Conservation (phyloP, 2,329 filamentous ascomycete genomes). For the Aureobasidium leucospermi region DNA sequence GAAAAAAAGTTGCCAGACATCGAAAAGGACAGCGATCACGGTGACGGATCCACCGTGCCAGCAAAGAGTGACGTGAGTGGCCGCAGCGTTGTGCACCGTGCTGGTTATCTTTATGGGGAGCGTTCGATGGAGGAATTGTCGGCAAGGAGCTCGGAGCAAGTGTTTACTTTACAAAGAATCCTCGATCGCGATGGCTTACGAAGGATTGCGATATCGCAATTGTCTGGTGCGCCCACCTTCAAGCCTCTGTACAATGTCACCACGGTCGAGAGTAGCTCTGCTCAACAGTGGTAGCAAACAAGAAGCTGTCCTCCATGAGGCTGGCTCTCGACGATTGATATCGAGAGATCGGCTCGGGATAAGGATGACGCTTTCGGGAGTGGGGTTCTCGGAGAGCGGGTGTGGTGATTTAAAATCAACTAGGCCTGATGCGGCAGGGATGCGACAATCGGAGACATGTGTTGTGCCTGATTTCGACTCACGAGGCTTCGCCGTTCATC, state of each 20-base stretch:
- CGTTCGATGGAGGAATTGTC: conserved; percentile 11
- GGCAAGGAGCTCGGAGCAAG: conserved; percentile 8
- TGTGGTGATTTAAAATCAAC: not conserved
- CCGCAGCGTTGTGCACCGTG: not conserved
- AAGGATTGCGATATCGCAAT: not conserved
- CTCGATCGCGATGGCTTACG: conserved; percentile 1
- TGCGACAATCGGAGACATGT: conserved; percentile 9
- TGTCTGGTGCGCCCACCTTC: not conserved
- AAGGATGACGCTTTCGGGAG: conserved; percentile 11
- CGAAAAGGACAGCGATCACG: not conserved
- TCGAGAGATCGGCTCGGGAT: conserved; percentile 7
- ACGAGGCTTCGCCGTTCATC: conserved; percentile 11
- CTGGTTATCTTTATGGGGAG: conserved; percentile 8
- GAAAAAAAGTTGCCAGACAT: not conserved
- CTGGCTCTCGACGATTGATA: not conserved
- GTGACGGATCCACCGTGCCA: not conserved
- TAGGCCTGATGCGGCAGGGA: not conserved
- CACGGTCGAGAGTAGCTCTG: not conserved
- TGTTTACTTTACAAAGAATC: conserved; percentile 9
- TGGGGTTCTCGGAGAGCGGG: conserved; percentile 3
- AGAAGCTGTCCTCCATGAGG: not conserved
- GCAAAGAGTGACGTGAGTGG: conserved; percentile 3
- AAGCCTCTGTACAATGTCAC: not conserved
- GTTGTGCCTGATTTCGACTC: conserved; percentile 12
- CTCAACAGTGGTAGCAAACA: not conserved